A percentile compares a stretch with the other conserved stretches of the same genome.
Conservation (phyloP, 371 early-diverging fungal genomes). For the Dinochytrium kinnereticum region DNA sequence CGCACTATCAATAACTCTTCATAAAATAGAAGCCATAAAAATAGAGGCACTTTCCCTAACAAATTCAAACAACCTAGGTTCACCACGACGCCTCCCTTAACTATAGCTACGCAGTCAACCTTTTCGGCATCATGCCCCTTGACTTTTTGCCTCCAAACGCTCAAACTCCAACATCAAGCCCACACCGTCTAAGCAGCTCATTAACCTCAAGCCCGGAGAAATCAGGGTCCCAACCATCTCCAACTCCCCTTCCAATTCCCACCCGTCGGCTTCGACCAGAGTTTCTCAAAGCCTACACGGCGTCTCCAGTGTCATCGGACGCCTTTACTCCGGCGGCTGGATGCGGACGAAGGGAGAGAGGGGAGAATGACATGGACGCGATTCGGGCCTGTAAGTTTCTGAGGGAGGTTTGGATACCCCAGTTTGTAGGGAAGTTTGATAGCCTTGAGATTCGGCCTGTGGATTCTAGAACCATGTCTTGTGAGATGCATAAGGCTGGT, state of each 20-base stretch:
- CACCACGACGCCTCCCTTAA: conserved; percentile 33
- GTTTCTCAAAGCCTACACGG: conserved; percentile 43
- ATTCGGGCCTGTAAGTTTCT: conserved; percentile 45
- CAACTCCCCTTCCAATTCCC: neutral
- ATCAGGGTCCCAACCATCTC: neutral
- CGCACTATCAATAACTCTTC: neutral
- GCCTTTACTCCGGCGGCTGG: conserved; percentile 47
- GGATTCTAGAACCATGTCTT: conserved; percentile 43
- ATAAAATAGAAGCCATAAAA: neutral
- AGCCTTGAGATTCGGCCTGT: conserved; percentile 48
- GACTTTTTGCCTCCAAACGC: conserved; percentile 33
- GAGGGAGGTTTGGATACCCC: conserved; percentile 52
- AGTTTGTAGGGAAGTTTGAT: conserved; percentile 52
- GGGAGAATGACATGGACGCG: conserved; percentile 46
- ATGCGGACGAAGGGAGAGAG: conserved; percentile 43
- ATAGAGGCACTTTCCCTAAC: neutral
- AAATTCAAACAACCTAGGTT: conserved; percentile 19
- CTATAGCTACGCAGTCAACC: conserved; percentile 46
- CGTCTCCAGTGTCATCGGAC: conserved; percentile 33
- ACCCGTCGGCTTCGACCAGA: conserved; percentile 52
- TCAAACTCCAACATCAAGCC: conserved; percentile 17
- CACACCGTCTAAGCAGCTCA: neutral
- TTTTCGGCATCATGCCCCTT: conserved; percentile 48
- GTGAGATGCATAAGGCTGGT: conserved; percentile 50
- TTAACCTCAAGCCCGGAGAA: conserved; percentile 15